These are phyloP conservation scores for Peribolospora kevripleyi DNA, from an alignment of 768 basidiomycete genomes.

Conservation along the genomic window DNA sequence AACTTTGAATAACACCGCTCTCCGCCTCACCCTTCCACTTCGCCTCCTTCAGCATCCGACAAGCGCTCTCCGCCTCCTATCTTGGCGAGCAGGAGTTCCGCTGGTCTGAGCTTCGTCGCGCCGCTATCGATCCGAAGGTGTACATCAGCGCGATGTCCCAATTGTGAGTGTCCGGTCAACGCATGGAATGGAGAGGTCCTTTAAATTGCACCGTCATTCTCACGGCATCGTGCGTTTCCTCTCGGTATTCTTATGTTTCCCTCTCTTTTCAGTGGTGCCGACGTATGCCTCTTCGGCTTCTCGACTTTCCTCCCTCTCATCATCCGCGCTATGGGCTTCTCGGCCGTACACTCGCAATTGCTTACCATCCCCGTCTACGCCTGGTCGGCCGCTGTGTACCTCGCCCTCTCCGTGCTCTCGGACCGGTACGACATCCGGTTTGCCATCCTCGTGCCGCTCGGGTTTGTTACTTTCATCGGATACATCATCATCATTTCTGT, in stretches of 20 bases:
- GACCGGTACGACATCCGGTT: constrained; percentile 3
- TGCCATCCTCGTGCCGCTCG: constrained; percentile 4
- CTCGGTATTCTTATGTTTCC: background rate
- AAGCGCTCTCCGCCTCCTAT: constrained; percentile 2
- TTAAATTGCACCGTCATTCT: background rate
- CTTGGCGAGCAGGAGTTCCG: constrained; percentile 1
- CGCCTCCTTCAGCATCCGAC: background rate
- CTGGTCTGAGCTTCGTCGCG: constrained; percentile 3
- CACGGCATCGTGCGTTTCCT: background rate
- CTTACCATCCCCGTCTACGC: constrained; percentile 5
- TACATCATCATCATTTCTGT: constrained; percentile 4
- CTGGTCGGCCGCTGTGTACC: background rate
- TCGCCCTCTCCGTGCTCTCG: background rate
- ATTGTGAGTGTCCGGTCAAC: too few relatives aligned
- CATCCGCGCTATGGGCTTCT: background rate
- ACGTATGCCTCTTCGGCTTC: constrained; percentile 5
- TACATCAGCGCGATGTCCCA: background rate
- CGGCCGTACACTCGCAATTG: constrained; percentile 3
- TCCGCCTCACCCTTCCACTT: too few relatives aligned
- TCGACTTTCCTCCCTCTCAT: constrained; percentile 7
- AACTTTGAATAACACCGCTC: background rate
- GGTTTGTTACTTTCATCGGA: constrained; percentile 3
- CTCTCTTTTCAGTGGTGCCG: constrained; percentile 3
- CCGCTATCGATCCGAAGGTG: background rate
- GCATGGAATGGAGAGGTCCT: too few relatives aligned